Evolutionary conservation across 345 rosid species (phyloP), one percentile per base, ranked within the genome.

Genomic region (Garcia nutans): DNA sequence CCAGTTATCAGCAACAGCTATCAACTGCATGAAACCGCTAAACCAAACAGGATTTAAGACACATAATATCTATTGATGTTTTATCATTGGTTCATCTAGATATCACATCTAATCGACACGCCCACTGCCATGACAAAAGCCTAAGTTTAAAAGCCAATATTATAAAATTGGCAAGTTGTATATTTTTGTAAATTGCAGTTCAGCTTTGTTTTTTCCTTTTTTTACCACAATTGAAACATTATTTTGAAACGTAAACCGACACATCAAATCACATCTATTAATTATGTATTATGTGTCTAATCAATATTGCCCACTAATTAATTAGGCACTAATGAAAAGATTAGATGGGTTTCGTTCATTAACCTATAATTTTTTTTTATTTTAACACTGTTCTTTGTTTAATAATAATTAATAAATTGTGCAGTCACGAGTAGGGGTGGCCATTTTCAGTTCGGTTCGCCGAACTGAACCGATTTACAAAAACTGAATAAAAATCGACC

Each of bases 81-180:
- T 63, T 59, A 1, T 5, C 52, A 57, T 67, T 74, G 83, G 75
- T 65, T 78, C 74, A 60, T 31, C 37, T 68, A 47, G 75, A 68
- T 24, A 63, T 0, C 3, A 45, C 76, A 60, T 75, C 77, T 19
- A 75, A 13, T 71, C 31, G 52, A 16, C 54, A 41, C 44, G 52
- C 13, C 24, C 22, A 0, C 15, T 13, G 55, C 19, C 10, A 67
- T 24, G 65, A 59, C 68, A 33, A 23, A 41, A 12, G 16, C 17
- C 20, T 52, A 15, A 17, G 17, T 33, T n/a, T 60, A 13, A 12
- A 31, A 65, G 17, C 24, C 4, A 9, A 52, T 19, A 57, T 9
- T 6, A 54, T 16, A 54, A 54, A 54, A 54, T 16, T 17, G 8
- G 1, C n/a, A 22, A 45, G 9, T 37, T 67, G 50, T 10, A 10